phyloP scores from a whole-genome alignment of 2,329 filamentous ascomycete genomes.

The Pseudonectria buxi region DNA sequence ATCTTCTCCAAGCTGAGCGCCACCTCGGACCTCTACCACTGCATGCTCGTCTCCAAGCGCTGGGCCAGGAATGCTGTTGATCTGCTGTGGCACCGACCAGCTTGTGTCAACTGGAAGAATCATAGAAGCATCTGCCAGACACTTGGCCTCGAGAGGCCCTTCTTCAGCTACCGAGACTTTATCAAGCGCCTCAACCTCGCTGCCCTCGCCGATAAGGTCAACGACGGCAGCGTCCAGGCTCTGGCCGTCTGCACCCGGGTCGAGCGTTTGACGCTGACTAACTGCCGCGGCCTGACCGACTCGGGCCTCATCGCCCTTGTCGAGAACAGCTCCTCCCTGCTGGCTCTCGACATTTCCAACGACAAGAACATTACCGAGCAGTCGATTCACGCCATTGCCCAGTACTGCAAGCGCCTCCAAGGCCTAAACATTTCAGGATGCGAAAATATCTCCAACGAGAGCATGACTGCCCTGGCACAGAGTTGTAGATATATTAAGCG shows the following conservation, averaged over 20 bases:
- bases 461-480: slow-evolving; percentile 71
- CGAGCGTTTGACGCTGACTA: slow-evolving; percentile 87
- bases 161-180: slow-evolving; percentile 83
- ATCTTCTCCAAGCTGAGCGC: slow-evolving; percentile 80
- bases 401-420: slow-evolving; percentile 78
- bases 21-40: slow-evolving; percentile 71
- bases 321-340: slow-evolving; percentile 68
- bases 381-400: slow-evolving; percentile 70
- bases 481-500: slow-evolving; percentile 83
- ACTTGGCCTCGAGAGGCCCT: slow-evolving; percentile 63
- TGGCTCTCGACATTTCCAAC: slow-evolving; percentile 85
- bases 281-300: slow-evolving; percentile 80
- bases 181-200: slow-evolving; percentile 90
- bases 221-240: slow-evolving; percentile 80
- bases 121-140: slow-evolving; percentile 76
- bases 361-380: slow-evolving; percentile 77
- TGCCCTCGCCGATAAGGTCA: slow-evolving; percentile 65
- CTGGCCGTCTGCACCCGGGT: slow-evolving; percentile 82
- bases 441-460: slow-evolving; percentile 76
- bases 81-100: slow-evolving; percentile 87
- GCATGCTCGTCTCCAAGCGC: slow-evolving; percentile 88
- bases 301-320: slow-evolving; percentile 74
- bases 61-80: slow-evolving; percentile 93
- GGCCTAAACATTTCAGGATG: slow-evolving; percentile 90
- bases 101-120: slow-evolving; percentile 80